Percentiles rank a stretch among this genome's conserved stretches.
Conservation (phyloP, 2,329 filamentous ascomycete genomes). For the Alternaria rosae region DNA sequence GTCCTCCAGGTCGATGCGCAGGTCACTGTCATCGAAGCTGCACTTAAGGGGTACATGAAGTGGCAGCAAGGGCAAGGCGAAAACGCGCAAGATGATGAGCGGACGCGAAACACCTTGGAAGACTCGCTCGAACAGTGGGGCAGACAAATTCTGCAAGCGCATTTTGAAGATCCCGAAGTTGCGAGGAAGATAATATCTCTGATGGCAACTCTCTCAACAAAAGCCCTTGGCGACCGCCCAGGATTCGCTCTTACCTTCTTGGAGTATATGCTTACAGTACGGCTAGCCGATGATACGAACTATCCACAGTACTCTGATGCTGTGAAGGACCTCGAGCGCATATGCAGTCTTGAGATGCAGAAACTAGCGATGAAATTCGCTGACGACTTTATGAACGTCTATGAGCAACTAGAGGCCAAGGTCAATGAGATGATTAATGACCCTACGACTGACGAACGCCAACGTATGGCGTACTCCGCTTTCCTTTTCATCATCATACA, state of each 20-base stretch:
- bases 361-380: slow-evolving; percentile 89
- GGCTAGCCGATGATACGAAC: slow-evolving; percentile 74
- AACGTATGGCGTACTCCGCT: slow-evolving; percentile 84
- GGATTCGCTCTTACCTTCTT: slow-evolving; percentile 87
- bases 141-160: slow-evolving; percentile 71
- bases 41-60: slow-evolving; percentile 85
- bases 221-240: slow-evolving; percentile 77
- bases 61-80: slow-evolving; percentile 69
- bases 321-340: slow-evolving; percentile 84
- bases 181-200: slow-evolving; percentile 82
- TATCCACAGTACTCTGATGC: slow-evolving; percentile 82
- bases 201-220: slow-evolving; percentile 83
- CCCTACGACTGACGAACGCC: slow-evolving; percentile 78
- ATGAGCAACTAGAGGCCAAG: slow-evolving; percentile 83
- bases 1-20: slow-evolving; percentile 85
- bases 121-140: slow-evolving; percentile 75
- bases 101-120: slow-evolving; percentile 65
- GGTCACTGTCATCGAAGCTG: slow-evolving; percentile 86
- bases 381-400: slow-evolving; percentile 86
- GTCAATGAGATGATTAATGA: slow-evolving; percentile 81
- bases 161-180: slow-evolving; percentile 83
- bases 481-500: slow-evolving; percentile 96
- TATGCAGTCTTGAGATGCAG: slow-evolving; percentile 87
- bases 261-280: slow-evolving; percentile 87
- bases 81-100: slow-evolving; percentile 58